Base-by-base conservation (phyloP, 148 eudicot species). In the Polygonum maritimum region DNA sequence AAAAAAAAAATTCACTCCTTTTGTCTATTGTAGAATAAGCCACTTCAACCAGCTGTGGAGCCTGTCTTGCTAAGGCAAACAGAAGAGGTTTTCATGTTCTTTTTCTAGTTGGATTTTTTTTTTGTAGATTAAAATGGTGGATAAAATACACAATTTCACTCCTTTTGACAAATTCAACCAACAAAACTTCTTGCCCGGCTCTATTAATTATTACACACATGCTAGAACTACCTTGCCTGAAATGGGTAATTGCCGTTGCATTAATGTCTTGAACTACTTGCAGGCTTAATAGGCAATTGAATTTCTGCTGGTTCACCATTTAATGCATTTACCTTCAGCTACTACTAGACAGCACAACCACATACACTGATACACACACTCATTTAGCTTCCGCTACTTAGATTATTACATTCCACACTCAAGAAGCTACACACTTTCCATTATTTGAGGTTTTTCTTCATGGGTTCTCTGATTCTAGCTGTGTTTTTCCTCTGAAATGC, bases 321-420 rank as follows among this genome's bases (percentile, higher is more conserved):
- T 9, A 63, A 63, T 63, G 69, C 69, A 33, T 31, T 63, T 63
- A 63, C 40, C 69, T 63, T 63, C 44, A 67, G 71, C 71, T 57
- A 57, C 63, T 5, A 19, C 8, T 19, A 1, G 2, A 19, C 63
- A 21, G 63, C 33, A 22, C 63, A 57, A 57, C 3, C 63, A 57
- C 63, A 57, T 12, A 13, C 15, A 11, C 39, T n/a, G 33, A 16
- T 33, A 5, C 1, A 11, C 14, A 4, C 38, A 63, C 41, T 67
- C 8, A 16, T 36, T 22, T 44, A 14, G n/a, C 18, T 65, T 65
- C 31, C 0, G 31, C 31, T 26, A 26, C 60, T 54, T 26, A n/a
- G 60, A n/a, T 18, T 54, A 22, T 5, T 54, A n/a, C 9, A 44
- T 44, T 6, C 47, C 11, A 44, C 8, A 41, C 47, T 44, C 47